Evolutionary conservation across 805 yeast genomes (phyloP).

Genomic region (Spathaspora gorwiae): DNA sequence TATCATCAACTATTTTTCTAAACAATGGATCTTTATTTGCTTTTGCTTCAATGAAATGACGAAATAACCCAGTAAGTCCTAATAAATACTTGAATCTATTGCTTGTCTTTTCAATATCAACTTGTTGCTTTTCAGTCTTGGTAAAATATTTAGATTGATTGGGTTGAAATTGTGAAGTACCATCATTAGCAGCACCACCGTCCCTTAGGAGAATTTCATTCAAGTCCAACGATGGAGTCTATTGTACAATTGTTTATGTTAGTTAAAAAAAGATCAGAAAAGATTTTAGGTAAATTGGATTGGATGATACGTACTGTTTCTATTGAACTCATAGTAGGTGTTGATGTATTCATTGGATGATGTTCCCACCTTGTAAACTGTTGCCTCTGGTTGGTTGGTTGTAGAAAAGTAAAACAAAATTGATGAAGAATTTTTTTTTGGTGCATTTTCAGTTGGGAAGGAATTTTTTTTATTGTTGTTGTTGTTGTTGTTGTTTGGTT

Average conservation of each 20-base stretch:
- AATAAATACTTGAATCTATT: constrained; percentile 61
- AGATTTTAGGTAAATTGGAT: neutral
- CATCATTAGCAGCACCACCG: neutral
- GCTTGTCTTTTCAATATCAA: constrained; percentile 55
- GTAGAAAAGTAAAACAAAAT: no score
- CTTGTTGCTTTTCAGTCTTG: constrained; percentile 29
- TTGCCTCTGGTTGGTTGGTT: no score
- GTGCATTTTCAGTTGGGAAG: no score
- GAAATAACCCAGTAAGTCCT: constrained; percentile 61
- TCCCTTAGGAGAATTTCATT: constrained; percentile 6
- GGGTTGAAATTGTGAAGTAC: neutral
- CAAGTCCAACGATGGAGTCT: constrained; percentile 12
- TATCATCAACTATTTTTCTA: constrained; percentile 44
- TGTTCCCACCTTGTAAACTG: no score
- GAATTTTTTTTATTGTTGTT: no score
- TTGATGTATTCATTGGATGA: no score
- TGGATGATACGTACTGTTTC: constrained; percentile 4
- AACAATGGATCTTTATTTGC: constrained; percentile 57
- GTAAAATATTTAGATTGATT: constrained; percentile 27
- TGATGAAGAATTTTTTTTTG: no score
- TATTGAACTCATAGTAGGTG: constrained; percentile 1
- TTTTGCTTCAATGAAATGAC: constrained; percentile 60
- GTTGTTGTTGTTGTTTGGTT: no score
- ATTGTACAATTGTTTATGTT: neutral
- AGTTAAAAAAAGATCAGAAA: neutral